These are phyloP conservation scores for Corylus americana DNA, from an alignment of 306 rosid species.

Conservation along the genomic window DNA sequence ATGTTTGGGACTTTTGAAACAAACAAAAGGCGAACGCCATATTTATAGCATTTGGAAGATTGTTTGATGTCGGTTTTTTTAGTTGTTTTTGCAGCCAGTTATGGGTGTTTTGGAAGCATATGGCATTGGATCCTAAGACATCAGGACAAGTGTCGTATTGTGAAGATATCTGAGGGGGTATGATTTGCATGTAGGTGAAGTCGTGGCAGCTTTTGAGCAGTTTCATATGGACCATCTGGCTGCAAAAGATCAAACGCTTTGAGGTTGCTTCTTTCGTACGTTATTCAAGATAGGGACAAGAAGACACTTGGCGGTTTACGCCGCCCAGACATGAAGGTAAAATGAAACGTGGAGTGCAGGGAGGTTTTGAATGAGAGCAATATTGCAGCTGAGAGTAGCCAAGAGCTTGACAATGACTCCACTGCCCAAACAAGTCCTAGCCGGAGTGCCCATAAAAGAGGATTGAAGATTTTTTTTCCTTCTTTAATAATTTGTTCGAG, in stretches of 20 bases:
- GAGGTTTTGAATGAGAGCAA: background rate
- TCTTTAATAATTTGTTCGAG: too few species aligned
- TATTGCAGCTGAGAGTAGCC: background rate
- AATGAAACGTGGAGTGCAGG: background rate
- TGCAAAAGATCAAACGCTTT: background rate
- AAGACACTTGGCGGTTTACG: slow-evolving; percentile 7
- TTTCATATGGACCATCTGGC: slow-evolving; percentile 1
- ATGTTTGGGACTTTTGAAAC: background rate
- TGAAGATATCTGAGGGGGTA: background rate
- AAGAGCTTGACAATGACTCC: background rate
- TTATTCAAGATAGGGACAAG: background rate
- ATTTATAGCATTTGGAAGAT: background rate
- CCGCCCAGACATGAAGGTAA: background rate
- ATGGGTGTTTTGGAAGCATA: background rate
- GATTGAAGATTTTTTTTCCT: too few species aligned
- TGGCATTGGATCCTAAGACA: background rate
- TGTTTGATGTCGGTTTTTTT: background rate
- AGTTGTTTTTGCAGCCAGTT: background rate
- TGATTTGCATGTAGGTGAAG: slow-evolving; percentile 14
- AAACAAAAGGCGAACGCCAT: background rate
- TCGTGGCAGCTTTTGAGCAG: slow-evolving; percentile 24
- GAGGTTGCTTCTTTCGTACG: background rate
- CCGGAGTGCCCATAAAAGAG: too few species aligned
- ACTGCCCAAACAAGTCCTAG: too few species aligned
- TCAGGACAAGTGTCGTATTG: slow-evolving; percentile 7